Conservation (phyloP, 768 basidiomycete species). For the Clavulina sp. region DNA sequence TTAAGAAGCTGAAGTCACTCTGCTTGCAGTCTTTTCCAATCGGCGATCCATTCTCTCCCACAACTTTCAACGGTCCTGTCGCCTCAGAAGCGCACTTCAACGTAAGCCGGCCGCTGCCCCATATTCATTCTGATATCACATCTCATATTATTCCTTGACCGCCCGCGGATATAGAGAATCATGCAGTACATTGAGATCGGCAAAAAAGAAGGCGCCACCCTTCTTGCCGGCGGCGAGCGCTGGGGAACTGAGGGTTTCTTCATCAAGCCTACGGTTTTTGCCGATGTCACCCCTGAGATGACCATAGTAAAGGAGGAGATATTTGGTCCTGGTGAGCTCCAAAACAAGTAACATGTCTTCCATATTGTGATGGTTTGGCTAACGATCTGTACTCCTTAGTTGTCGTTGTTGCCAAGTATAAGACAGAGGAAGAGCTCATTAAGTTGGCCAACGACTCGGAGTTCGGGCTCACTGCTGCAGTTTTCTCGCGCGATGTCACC, state of each 20-base stretch:
- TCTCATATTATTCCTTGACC: conserved; percentile 8
- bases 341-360: not conserved
- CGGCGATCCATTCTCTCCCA: conserved; percentile 49
- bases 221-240: conserved; percentile 44
- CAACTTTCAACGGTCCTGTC: conserved; percentile 49
- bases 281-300: conserved; percentile 48
- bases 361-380: conserved; percentile 35
- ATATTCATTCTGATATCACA: conserved; percentile 2
- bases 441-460: conserved; percentile 61
- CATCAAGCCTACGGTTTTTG: conserved; percentile 44
- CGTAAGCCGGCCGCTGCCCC: conserved; percentile 26
- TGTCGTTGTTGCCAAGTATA: conserved; percentile 52
- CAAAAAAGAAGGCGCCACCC: conserved; percentile 48
- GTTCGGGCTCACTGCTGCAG: conserved; percentile 76
- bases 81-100: conserved; percentile 60
- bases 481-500: conserved; percentile 48
- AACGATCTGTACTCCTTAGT: conserved; percentile 12
- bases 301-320: conserved; percentile 61
- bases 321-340: conserved; percentile 41
- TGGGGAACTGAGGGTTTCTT: conserved; percentile 48
- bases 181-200: conserved; percentile 66
- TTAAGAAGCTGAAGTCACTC: too few species aligned
- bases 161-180: conserved; percentile 32
- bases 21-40: conserved; percentile 38
- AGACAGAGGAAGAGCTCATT: conserved; percentile 31